Percentiles rank a stretch among this genome's conserved stretches.
Conservation (phyloP, 768 basidiomycete genomes). For the Xerocomus potaroensis region DNA sequence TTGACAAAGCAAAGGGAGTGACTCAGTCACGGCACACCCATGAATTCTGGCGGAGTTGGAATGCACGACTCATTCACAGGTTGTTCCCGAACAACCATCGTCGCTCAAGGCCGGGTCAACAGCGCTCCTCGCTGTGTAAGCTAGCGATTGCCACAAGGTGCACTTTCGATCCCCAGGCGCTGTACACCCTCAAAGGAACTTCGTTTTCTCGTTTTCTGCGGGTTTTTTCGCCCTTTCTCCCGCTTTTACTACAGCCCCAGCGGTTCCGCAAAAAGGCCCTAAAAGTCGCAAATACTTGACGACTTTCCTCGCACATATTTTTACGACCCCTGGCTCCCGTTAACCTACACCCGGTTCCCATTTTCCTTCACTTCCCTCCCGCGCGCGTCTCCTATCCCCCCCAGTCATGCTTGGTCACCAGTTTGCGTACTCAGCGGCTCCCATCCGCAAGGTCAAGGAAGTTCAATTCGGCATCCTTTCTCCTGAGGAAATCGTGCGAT, state of each 20-base stretch:
- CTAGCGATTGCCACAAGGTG: slow-evolving; percentile 5
- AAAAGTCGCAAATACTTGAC: slow-evolving; percentile 23
- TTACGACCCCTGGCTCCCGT: slow-evolving; percentile 22
- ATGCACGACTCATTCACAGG: slow-evolving; percentile 30
- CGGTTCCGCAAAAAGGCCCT: slow-evolving; percentile 2
- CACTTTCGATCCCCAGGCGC: not conserved
- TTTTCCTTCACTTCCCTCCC: slow-evolving; percentile 3
- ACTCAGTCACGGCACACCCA: slow-evolving; percentile 15
- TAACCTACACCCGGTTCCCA: slow-evolving; percentile 20
- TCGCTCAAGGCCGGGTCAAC: slow-evolving; percentile 19
- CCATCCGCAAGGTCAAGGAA: slow-evolving; percentile 92
- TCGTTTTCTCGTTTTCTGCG: slow-evolving; percentile 9
- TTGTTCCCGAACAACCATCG: slow-evolving; percentile 33
- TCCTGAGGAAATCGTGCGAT: slow-evolving; percentile 90
- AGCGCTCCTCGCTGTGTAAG: slow-evolving; percentile 12
- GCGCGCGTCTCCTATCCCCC: slow-evolving; percentile 14
- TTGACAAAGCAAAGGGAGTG: too few relatives aligned
- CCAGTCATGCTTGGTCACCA: slow-evolving; percentile 77
- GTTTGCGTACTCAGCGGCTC: slow-evolving; percentile 90
- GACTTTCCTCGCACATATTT: not conserved
- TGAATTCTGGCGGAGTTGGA: slow-evolving; percentile 33
- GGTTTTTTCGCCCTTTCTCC: slow-evolving; percentile 16
- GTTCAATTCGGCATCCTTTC: slow-evolving; percentile 99
- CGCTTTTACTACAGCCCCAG: slow-evolving; percentile 4
- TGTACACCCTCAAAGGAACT: slow-evolving; percentile 1